A percentile compares a stretch with the other conserved stretches of the same genome.
Conservation (phyloP, 2,329 filamentous ascomycete genomes). For the Curvularia hawaiiensis region DNA sequence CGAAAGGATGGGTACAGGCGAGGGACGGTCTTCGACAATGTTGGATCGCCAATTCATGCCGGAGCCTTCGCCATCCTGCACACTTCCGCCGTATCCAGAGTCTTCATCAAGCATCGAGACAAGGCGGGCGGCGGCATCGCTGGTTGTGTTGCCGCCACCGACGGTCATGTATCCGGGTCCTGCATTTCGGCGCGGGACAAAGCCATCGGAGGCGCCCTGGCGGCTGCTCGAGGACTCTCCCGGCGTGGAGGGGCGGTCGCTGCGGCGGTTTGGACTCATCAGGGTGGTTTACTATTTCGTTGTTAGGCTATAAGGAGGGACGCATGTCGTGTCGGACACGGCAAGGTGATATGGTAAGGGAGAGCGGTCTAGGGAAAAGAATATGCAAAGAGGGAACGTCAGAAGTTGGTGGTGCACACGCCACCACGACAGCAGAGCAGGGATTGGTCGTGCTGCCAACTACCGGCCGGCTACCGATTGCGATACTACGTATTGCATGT, state of each 20-base stretch:
- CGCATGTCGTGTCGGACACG: slow-evolving; percentile 39
- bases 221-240: slow-evolving; percentile 36
- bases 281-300: slow-evolving; percentile 17
- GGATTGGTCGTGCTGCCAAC: slow-evolving; percentile 16
- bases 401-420: slow-evolving; percentile 22
- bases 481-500: slow-evolving; percentile 8
- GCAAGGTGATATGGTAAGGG: slow-evolving; percentile 9
- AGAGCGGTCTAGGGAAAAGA: slow-evolving; percentile 19
- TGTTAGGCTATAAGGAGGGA: slow-evolving; percentile 22
- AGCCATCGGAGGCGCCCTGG: slow-evolving; percentile 33
- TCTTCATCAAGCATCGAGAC: slow-evolving; percentile 84
- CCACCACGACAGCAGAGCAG: slow-evolving; percentile 15
- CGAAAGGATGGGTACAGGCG: slow-evolving; percentile 57
- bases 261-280: slow-evolving; percentile 40
- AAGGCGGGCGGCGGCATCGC: slow-evolving; percentile 76
- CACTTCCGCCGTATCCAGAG: slow-evolving; percentile 89
- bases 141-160: slow-evolving; percentile 76
- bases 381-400: slow-evolving; percentile 20
- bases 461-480: slow-evolving; percentile 7
- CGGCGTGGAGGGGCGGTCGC: slow-evolving; percentile 28
- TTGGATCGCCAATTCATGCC: slow-evolving; percentile 60
- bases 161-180: slow-evolving; percentile 83
- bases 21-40: slow-evolving; percentile 61
- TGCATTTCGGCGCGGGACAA: slow-evolving; percentile 30
- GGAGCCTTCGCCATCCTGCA: slow-evolving; percentile 65